Conservation (phyloP, 495 filamentous ascomycete species). For the Neurospora sublineolata region DNA sequence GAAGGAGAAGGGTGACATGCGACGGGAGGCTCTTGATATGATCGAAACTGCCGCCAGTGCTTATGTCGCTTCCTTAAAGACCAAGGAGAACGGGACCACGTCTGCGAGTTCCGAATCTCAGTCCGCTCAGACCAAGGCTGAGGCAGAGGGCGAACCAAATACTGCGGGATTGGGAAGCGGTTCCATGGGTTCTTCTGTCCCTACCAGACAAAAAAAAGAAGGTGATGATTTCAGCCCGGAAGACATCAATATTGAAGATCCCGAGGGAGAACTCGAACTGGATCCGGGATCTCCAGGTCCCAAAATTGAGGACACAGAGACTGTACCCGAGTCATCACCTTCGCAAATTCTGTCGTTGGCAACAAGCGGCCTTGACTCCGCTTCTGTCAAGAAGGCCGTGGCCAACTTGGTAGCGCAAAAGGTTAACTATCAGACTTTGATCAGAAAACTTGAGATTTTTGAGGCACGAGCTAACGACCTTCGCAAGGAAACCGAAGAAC, state of each 20-base stretch:
- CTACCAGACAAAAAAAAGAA: conserved; percentile 11
- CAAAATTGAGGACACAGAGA: background rate
- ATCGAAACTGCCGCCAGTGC: conserved; percentile 34
- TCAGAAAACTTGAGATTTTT: conserved; percentile 12
- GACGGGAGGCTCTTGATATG: conserved; percentile 28
- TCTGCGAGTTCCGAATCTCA: background rate
- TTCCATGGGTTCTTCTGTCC: background rate
- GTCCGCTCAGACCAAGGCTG: conserved; percentile 1
- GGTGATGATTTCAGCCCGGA: conserved; percentile 29
- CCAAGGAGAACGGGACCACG: conserved; percentile 1
- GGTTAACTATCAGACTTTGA: conserved; percentile 12
- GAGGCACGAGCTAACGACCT: conserved; percentile 10
- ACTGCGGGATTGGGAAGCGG: background rate
- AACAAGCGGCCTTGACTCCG: background rate
- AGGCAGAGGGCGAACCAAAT: background rate
- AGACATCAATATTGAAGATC: conserved; percentile 37
- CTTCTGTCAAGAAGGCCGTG: background rate
- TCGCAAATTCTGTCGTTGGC: background rate
- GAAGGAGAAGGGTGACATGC: conserved; percentile 19
- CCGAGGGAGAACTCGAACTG: conserved; percentile 24
- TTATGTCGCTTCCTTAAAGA: conserved; percentile 28
- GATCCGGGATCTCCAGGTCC: conserved; percentile 15
- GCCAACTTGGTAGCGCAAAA: conserved; percentile 9
- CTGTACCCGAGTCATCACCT: conserved; percentile 1
- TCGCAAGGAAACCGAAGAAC: conserved; percentile 9